Evolutionary conservation across 2,329 filamentous ascomycete species (phyloP).

Genomic region (Colletotrichum shisoi): DNA sequence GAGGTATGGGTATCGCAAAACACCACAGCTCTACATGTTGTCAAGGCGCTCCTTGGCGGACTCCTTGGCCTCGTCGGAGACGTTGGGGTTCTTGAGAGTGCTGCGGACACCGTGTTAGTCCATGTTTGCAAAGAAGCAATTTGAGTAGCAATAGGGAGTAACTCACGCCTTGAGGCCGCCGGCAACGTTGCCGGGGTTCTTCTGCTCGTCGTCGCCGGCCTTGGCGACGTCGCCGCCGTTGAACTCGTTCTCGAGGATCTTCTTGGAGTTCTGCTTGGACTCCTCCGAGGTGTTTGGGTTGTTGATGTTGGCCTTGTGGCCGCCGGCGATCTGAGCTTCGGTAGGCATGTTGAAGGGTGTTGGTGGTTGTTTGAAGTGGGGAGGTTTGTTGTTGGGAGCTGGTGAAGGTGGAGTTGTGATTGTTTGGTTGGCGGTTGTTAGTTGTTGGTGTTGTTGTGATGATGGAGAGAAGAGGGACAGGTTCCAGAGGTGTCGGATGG

Average conservation of each 20-base stretch:
- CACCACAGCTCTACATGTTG: slow-evolving; percentile 46
- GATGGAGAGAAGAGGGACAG: not conserved
- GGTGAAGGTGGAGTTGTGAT: not conserved
- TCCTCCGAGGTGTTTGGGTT: slow-evolving; percentile 65
- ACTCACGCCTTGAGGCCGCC: slow-evolving; percentile 62
- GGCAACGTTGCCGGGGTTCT: slow-evolving; percentile 64
- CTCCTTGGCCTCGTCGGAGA: slow-evolving; percentile 64
- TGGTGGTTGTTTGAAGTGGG: not conserved
- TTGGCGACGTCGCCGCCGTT: slow-evolving; percentile 52
- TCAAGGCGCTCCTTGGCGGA: slow-evolving; percentile 62
- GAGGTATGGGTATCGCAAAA: slow-evolving; percentile 3
- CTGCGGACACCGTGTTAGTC: slow-evolving; percentile 42
- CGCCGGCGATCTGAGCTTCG: slow-evolving; percentile 61
- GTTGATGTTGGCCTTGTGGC: slow-evolving; percentile 67
- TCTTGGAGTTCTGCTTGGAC: slow-evolving; percentile 63
- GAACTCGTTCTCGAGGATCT: slow-evolving; percentile 61
- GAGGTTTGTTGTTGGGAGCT: not conserved
- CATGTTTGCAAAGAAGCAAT: not conserved
- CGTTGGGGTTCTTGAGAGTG: slow-evolving; percentile 64
- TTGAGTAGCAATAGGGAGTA: not conserved
- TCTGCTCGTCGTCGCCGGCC: slow-evolving; percentile 50
- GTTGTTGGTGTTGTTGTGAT: slow-evolving; percentile 28
- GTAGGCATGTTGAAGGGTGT: slow-evolving; percentile 53
- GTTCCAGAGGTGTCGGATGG: slow-evolving; percentile 1
- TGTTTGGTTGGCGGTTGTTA: not conserved